These are phyloP conservation scores for Serendipita vermifera DNA, from an alignment of 768 basidiomycete species.

Conservation along the genomic window DNA sequence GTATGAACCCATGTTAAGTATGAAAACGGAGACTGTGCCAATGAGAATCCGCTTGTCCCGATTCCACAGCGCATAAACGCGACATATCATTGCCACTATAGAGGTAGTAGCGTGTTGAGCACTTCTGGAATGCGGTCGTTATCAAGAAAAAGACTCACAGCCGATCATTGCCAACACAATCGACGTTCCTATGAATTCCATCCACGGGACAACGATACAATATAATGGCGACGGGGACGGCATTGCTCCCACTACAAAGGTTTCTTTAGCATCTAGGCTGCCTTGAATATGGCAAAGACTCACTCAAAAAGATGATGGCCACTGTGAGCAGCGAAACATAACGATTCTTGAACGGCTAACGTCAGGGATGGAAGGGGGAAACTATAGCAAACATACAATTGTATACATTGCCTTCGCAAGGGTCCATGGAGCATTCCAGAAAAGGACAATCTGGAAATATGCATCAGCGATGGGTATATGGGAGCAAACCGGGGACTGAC, in stretches of 20 bases:
- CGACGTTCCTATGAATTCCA: too few species aligned
- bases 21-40: neutral
- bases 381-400: neutral
- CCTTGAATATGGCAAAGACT: too few species aligned
- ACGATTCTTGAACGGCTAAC: neutral
- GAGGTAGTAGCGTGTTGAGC: too few species aligned
- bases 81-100: neutral
- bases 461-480: too few species aligned
- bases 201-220: too few species aligned
- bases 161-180: too few species aligned
- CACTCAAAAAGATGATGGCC: neutral
- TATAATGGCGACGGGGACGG: too few species aligned
- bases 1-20: neutral
- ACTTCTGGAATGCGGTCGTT: too few species aligned
- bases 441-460: neutral
- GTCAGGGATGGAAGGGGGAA: neutral
- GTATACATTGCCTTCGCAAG: neutral
- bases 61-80: constrained; percentile 7
- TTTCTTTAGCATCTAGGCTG: too few species aligned
- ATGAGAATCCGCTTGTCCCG: neutral
- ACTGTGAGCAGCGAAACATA: neutral
- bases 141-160: too few species aligned
- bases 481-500: neutral
- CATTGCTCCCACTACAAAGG: too few species aligned
- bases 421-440: constrained; percentile 1